Conservation (phyloP, 495 filamentous ascomycete genomes). For the Pyrenula massariospora region DNA sequence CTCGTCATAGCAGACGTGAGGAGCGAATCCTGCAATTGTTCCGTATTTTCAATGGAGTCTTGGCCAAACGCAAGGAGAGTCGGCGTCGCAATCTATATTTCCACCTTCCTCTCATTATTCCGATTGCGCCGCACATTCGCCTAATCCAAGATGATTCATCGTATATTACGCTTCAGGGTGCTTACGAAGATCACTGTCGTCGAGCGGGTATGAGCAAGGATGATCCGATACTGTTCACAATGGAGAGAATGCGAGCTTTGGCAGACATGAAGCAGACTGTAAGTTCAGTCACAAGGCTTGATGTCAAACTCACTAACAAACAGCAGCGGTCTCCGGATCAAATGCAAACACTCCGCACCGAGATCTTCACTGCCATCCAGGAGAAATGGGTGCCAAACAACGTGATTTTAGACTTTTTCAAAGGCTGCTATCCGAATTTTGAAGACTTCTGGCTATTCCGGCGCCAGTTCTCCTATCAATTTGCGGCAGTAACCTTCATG, state of each 20-base stretch:
- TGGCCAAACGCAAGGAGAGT: conserved; percentile 87
- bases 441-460: conserved; percentile 97
- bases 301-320: conserved; percentile 5
- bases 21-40: conserved; percentile 96
- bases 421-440: conserved; percentile 75
- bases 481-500: conserved; percentile 95
- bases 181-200: conserved; percentile 93
- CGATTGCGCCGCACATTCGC: conserved; percentile 82
- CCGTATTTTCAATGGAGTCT: conserved; percentile 85
- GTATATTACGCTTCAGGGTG: conserved; percentile 84
- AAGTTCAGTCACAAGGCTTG: conserved; percentile 17
- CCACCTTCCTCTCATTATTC: conserved; percentile 88
- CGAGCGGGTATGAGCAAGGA: conserved; percentile 80
- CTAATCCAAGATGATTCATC: conserved; percentile 91
- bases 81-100: conserved; percentile 89
- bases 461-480: conserved; percentile 88
- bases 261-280: conserved; percentile 55
- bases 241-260: conserved; percentile 77
- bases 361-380: conserved; percentile 85
- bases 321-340: conserved; percentile 53
- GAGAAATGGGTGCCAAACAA: conserved; percentile 77
- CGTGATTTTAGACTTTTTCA: conserved; percentile 80
- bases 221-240: conserved; percentile 85
- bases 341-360: conserved; percentile 56
- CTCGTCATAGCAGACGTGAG: conserved; percentile 81